Percentiles rank a stretch among this genome's conserved stretches.
phyloP scores from a whole-genome alignment of 768 basidiomycete species.

The Neoboletus subvelutipes region DNA sequence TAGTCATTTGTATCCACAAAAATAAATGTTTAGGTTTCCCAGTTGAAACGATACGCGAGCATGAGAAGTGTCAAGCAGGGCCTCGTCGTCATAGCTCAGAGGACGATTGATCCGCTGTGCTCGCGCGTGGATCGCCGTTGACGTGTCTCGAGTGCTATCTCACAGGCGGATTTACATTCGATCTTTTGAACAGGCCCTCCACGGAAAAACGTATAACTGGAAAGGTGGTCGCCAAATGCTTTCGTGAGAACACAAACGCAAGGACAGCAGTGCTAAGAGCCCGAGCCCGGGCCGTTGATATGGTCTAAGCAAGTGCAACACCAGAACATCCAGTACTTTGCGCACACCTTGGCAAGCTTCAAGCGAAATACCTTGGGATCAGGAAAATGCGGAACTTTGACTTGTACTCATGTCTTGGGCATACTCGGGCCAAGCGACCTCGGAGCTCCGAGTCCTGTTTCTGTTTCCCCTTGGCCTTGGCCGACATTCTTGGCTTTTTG shows the following conservation, averaged over 20 bases:
- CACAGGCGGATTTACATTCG: constrained; percentile 10
- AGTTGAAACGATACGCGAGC: too few relatives aligned
- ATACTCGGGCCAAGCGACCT: constrained; percentile 62
- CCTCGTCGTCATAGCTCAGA: too few relatives aligned
- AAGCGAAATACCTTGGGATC: constrained; percentile 3
- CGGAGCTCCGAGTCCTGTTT: constrained; percentile 5
- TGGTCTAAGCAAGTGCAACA: background rate
- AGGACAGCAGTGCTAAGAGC: constrained; percentile 88
- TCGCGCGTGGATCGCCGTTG: too few relatives aligned
- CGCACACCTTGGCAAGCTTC: constrained; percentile 61
- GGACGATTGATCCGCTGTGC: too few relatives aligned
- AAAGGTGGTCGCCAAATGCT: constrained; percentile 80
- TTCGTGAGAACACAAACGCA: constrained; percentile 80
- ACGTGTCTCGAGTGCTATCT: too few relatives aligned
- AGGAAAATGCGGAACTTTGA: background rate
- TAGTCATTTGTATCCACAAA: background rate
- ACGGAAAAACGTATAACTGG: constrained; percentile 73
- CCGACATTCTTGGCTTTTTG: constrained; percentile 19
- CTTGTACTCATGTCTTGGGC: constrained; percentile 47
- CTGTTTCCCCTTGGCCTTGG: constrained; percentile 12
- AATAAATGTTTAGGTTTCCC: background rate
- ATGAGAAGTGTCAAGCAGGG: too few relatives aligned
- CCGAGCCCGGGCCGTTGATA: constrained; percentile 40
- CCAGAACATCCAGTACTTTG: background rate
- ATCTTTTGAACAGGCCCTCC: constrained; percentile 77